Evolutionary conservation across 495 filamentous ascomycete genomes (phyloP).

Genomic region (Penicillium longicatenatum): DNA sequence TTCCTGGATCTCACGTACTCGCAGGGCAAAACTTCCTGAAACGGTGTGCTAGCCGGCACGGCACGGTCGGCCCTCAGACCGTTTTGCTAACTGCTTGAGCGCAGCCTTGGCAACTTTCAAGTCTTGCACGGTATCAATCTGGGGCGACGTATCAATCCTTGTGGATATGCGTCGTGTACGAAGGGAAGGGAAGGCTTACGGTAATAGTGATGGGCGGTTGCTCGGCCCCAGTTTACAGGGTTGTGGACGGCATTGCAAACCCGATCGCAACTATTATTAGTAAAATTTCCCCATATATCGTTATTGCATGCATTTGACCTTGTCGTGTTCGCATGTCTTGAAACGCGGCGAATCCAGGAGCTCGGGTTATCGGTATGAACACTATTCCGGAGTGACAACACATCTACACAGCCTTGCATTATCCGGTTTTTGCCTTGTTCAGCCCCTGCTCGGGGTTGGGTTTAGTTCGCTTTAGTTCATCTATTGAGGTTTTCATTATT

Average conservation of each 20-base stretch:
- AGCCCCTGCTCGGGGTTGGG: neutral
- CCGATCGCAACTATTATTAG: constrained; percentile 20
- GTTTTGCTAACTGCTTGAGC: constrained; percentile 4
- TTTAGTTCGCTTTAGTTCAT: neutral
- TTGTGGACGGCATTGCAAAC: constrained; percentile 5
- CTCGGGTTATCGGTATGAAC: constrained; percentile 3
- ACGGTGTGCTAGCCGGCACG: constrained; percentile 12
- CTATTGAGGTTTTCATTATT: neutral
- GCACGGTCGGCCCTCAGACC: constrained; percentile 14
- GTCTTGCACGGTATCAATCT: neutral
- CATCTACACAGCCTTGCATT: neutral
- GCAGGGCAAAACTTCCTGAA: constrained; percentile 2
- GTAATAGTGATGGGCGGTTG: neutral
- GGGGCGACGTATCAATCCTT: neutral
- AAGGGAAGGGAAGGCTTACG: neutral
- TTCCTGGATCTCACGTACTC: neutral
- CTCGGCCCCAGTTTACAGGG: neutral
- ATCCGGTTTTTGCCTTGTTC: neutral
- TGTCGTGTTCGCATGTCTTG: constrained; percentile 5
- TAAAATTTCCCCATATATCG: neutral
- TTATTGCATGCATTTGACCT: constrained; percentile 19
- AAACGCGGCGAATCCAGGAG: constrained; percentile 10
- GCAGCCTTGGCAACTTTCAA: constrained; percentile 11
- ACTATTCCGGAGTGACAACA: neutral
- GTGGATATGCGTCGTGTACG: neutral